phyloP scores from a whole-genome alignment of 768 basidiomycete species.

The Saitozyma sp. region DNA sequence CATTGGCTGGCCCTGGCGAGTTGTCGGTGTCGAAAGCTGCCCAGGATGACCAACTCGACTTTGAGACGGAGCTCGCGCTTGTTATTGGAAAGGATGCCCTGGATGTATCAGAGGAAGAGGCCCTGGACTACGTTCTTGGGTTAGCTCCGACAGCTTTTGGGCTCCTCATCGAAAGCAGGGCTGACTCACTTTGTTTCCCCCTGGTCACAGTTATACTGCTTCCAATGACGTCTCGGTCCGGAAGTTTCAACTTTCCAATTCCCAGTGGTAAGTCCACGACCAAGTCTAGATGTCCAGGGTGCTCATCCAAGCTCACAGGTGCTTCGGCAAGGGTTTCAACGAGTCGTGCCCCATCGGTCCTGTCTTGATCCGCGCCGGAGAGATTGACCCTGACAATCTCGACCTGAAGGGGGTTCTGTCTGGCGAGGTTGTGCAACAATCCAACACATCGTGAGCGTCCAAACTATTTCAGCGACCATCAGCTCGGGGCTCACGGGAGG shows the following conservation, averaged over 20 bases:
- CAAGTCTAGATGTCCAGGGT: too few relatives aligned
- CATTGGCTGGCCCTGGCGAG: conserved; percentile 19
- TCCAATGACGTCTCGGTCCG: conserved; percentile 23
- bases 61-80: conserved; percentile 54
- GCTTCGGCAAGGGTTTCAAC: conserved; percentile 26
- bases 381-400: conserved; percentile 29
- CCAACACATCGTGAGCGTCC: not conserved
- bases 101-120: conserved; percentile 72
- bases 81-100: conserved; percentile 74
- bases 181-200: too few relatives aligned
- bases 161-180: too few relatives aligned
- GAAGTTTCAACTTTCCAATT: conserved; percentile 21
- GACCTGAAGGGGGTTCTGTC: conserved; percentile 21
- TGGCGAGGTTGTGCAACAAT: conserved; percentile 16
- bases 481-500: too few relatives aligned
- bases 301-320: too few relatives aligned
- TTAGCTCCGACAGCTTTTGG: conserved; percentile 40
- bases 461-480: too few relatives aligned
- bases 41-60: conserved; percentile 30
- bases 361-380: conserved; percentile 29
- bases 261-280: conserved; percentile 18
- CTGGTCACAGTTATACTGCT: conserved; percentile 5
- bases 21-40: conserved; percentile 13
- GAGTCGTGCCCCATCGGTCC: conserved; percentile 49
- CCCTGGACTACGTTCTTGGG: conserved; percentile 77